phyloP scores from a whole-genome alignment of 257 asterid species.

The Capsicum rhomboideum region DNA sequence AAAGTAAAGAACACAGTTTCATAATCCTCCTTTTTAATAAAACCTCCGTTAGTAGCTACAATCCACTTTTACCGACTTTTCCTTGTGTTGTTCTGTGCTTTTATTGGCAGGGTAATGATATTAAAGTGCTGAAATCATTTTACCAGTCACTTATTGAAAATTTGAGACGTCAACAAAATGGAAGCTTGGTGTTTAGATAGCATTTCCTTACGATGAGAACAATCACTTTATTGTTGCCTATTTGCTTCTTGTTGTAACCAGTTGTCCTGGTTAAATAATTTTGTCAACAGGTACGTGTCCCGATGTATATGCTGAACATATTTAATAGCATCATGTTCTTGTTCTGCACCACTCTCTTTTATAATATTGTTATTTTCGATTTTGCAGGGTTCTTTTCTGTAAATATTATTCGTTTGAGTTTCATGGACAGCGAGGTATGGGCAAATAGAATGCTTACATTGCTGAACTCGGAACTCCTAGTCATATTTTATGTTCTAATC shows the following conservation, averaged over 20 bases:
- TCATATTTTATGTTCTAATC: not conserved
- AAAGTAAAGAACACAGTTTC: not conserved
- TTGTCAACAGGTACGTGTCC: slow-evolving; percentile 25
- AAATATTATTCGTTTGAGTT: slow-evolving; percentile 36
- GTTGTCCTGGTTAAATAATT: slow-evolving; percentile 16
- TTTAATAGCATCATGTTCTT: not conserved
- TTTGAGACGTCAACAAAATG: slow-evolving; percentile 77
- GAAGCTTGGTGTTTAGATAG: slow-evolving; percentile 79
- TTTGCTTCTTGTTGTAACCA: slow-evolving; percentile 19
- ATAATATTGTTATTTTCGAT: not conserved
- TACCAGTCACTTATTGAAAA: slow-evolving; percentile 73
- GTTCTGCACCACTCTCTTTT: not conserved
- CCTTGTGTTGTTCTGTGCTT: not conserved
- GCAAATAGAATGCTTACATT: not conserved
- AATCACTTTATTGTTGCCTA: slow-evolving; percentile 2
- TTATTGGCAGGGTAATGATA: slow-evolving; percentile 54
- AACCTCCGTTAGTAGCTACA: not conserved
- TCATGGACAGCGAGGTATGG: slow-evolving; percentile 40
- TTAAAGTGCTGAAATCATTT: slow-evolving; percentile 63
- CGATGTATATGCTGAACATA: not conserved
- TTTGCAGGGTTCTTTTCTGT: slow-evolving; percentile 57
- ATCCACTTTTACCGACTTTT: not conserved
- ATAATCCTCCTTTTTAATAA: not conserved
- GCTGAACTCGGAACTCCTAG: not conserved
- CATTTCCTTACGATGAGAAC: slow-evolving; percentile 8